Evolutionary conservation across 257 asterid species (phyloP), one percentile per base, ranked within the genome.

Genomic region (Cruciata laevipes): DNA sequence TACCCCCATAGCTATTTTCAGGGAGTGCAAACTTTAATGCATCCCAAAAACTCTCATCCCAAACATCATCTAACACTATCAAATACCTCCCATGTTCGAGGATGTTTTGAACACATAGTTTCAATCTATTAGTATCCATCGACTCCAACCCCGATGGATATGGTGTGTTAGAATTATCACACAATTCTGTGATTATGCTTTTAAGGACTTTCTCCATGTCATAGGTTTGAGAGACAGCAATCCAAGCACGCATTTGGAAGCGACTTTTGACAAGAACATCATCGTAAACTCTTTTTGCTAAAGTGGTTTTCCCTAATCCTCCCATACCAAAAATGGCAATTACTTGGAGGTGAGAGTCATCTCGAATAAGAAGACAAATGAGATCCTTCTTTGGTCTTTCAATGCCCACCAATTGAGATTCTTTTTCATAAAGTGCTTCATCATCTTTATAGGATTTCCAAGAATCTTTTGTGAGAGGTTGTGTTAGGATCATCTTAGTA

Each of bases 401-500:
- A 42, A 42, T 42, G 18, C 51, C 51, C 51, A 42, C 51, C 51
- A 42, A 5, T 42, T 42, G 51, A 42, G 51, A 0, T 11, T 59
- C 63, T 59, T 59, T 59, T 27, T 20, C 38, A 13, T 59, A 59
- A 59, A 59, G 63, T 25, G 63, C 38, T 59, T 59, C 63, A 59
- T 59, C 63, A 58, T 58, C 63, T 58, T 58, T 58, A 20, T 32
- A 23, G 16, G 9, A 24, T n/a, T 37, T 58, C 63, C 63, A 59
- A 25, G 63, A 6, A 0, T 59, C 30, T 0, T 57, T 11, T 25
- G 21, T 30, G 27, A 18, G 38, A 0, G 17, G 12, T 7, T 25
- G 31, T 0, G 0, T 17, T 33, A 11, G 33, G 21, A 4, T 59
- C 3, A 1, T 42, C 16, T 42, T 42, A 42, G 13, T 59, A 8